Conservation (phyloP, 148 eudicot genomes). For the Euryodendron excelsum region DNA sequence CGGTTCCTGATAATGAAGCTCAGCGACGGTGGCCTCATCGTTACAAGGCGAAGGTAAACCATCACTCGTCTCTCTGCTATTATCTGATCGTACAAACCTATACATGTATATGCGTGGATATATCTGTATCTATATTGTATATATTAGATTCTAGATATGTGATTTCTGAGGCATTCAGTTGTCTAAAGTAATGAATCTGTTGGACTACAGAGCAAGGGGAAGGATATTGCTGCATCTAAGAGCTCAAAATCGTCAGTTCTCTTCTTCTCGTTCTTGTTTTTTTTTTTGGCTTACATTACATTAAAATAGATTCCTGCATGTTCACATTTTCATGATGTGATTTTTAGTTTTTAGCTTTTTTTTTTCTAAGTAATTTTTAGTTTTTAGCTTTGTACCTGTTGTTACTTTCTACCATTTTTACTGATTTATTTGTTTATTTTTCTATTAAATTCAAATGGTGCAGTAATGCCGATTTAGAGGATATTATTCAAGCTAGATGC, state of each 20-base stretch:
- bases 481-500: slow-evolving; percentile 27
- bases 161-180: neutral
- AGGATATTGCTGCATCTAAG: neutral
- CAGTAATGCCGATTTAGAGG: slow-evolving; percentile 27
- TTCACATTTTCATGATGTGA: neutral
- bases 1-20: neutral
- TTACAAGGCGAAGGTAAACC: neutral
- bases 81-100: no score
- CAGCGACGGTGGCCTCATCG: neutral
- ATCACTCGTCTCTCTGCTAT: no score
- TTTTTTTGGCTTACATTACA: no score
- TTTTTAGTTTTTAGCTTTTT: neutral
- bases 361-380: neutral
- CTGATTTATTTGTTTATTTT: neutral
- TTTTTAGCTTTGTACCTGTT: neutral
- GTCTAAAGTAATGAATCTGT: neutral
- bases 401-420: neutral
- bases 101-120: no score
- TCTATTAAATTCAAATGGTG: neutral
- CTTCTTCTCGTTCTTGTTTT: neutral
- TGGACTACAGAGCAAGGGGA: neutral
- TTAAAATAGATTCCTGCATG: neutral
- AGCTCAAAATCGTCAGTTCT: neutral
- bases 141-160: no score
- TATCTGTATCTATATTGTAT: no score